Base-by-base conservation (phyloP, 2,329 filamentous ascomycete genomes). In the Simplicillium sp. region DNA sequence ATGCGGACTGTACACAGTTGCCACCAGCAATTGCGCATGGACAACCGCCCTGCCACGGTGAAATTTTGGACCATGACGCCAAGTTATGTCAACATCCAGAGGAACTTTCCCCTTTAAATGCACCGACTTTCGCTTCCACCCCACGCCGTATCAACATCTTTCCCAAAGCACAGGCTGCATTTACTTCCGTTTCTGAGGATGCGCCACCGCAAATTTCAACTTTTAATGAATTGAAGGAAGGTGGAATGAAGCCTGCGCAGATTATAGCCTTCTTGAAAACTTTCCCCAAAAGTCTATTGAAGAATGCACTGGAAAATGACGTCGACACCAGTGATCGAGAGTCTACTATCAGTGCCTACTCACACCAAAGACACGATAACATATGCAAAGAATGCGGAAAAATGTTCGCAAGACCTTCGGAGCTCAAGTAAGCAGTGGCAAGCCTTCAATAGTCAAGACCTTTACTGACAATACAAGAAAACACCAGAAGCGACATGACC, bases 401-500 rank as follows among this genome's bases (percentile, higher is more conserved):
- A 49, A 46, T 41, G 1, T 78, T 71, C 41, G 49, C 46, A 3
- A 65, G 75, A 29, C 67, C 52, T 25, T 80, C 73, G 50, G 75
- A 80, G 51, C 60, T 80, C 20, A 80, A 69, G 76, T 80, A 64
- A 44, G 68, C 15, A 25, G 38, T 5, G 5, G 20, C 5, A 5
- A 9, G 20, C 9, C 20, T 25, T 5, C 20, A 9, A 6, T 25
- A 9, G 6, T 6, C 20, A 25, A 9, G 14, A n/a, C 13, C 17
- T 13, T 15, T 16, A 17, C 37, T 45, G 34, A 45, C n/a, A 7
- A 11, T 13, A 13, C 12, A 43, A 90, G 85, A 48, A 96, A 96
- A 58, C 89, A 95, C 56, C 68, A 77, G 58, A 90, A 87, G 55
- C 78, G 88, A 2, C 89, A 96, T 57, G 71, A 76, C 7, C 80